Evolutionary conservation across 352 stramenopile species (phyloP), one percentile per base, ranked within the genome.

Genomic region (Phytophthora agathidicida): DNA sequence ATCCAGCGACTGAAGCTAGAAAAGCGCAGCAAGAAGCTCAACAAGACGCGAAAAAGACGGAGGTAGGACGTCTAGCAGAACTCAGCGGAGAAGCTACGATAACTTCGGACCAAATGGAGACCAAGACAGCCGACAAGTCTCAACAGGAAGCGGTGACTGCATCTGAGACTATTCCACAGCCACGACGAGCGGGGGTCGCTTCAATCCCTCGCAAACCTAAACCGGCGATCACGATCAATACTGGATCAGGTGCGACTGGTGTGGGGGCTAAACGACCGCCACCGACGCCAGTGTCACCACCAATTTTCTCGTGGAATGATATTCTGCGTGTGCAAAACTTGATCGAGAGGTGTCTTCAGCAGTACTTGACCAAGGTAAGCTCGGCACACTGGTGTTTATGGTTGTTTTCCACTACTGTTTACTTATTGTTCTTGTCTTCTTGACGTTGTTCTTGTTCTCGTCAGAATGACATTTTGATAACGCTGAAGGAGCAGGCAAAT

Each of bases 251-350:
- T 2, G 55, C 50, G 11, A 24, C 41, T 22, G 27, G 48, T 28
- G 45, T 75, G 24, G 59, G 47, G 28, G 50, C 43, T 41, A 78
- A 78, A 35, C 57, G 60, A 17, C 48, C 54, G 42, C 57, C 60
- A 1, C 47, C 50, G 7, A 69, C 60, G 27, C 67, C 60, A 6
- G 65, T 60, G 13, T 70, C 68, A 4, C 47, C 56, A 0, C 65
- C 73, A 26, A 66, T 57, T 10, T 88, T 96, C 49, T 94, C 88
- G 2, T 97, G 89, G 89, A 89, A 91, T 19, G 86, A 97, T 23
- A 96, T 97, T 56, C 68, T 96, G 11, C 73, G 73, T 1, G 89
- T 97, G 5, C 89, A 97, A 54, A 94, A 94, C 44, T 74, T 97
- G 28, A 97, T 96, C 42, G 88, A 97, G 71, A 76, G 86, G 11